Conservation (phyloP, 768 basidiomycete species). For the Podaxis sp. region DNA sequence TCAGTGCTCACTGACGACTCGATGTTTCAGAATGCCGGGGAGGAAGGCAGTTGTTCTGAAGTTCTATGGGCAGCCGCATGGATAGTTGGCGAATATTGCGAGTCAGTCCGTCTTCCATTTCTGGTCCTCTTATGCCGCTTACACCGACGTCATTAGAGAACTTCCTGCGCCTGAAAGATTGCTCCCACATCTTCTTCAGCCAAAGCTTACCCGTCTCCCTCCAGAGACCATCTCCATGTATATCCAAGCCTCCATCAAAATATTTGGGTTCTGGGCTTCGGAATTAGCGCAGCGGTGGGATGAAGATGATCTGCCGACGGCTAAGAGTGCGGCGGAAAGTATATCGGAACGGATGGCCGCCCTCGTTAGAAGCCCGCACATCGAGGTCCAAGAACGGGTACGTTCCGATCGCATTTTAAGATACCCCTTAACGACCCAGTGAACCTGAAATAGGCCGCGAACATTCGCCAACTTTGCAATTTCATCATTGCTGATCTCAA, state of each 20-base stretch:
- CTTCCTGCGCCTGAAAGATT: constrained; percentile 75
- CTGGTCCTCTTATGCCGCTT: not conserved
- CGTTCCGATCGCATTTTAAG: constrained; percentile 23
- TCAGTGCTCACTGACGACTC: constrained; percentile 76
- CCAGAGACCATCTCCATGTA: constrained; percentile 73
- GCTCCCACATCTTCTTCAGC: constrained; percentile 63
- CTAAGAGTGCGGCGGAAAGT: constrained; percentile 59
- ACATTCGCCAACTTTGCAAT: constrained; percentile 66
- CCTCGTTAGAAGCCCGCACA: constrained; percentile 59
- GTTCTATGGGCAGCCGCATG: constrained; percentile 93
- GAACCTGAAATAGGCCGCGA: constrained; percentile 59
- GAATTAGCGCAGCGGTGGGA: constrained; percentile 77
- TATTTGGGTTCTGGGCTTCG: constrained; percentile 83
- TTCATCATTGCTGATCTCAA: constrained; percentile 75
- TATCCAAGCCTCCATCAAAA: constrained; percentile 78
- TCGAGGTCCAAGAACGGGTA: constrained; percentile 93
- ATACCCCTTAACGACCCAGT: not conserved
- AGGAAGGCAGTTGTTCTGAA: constrained; percentile 75
- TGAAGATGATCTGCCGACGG: constrained; percentile 59
- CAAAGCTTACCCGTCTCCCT: constrained; percentile 48
- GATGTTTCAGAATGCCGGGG: constrained; percentile 60
- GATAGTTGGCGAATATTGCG: constrained; percentile 94
- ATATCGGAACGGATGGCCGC: constrained; percentile 53
- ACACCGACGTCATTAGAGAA: constrained; percentile 44
- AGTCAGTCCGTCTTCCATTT: constrained; percentile 44